These are phyloP conservation scores for Telfairia occidentalis DNA, from an alignment of 331 rosid genomes.

Conservation along the genomic window DNA sequence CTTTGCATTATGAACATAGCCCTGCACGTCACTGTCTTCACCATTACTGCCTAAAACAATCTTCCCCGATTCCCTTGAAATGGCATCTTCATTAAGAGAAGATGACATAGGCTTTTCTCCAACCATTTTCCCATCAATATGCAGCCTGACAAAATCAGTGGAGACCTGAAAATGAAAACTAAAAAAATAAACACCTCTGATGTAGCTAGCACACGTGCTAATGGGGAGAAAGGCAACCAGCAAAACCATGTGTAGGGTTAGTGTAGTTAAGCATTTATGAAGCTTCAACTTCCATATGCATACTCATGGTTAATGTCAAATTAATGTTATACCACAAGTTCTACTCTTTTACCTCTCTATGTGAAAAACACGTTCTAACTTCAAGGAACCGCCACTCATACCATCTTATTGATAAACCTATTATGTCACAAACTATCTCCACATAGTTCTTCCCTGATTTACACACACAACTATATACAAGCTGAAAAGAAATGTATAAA, in stretches of 20 bases:
- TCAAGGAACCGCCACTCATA: neutral
- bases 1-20: conserved; percentile 58
- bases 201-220: neutral
- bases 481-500: neutral
- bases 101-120: conserved; percentile 38
- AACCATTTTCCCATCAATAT: conserved; percentile 51
- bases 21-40: conserved; percentile 38
- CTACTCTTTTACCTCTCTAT: neutral
- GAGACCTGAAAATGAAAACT: conserved; percentile 42
- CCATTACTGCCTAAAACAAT: conserved; percentile 45
- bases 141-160: conserved; percentile 44
- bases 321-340: neutral
- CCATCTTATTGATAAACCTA: neutral
- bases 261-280: neutral
- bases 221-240: neutral
- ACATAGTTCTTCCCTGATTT: neutral
- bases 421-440: neutral
- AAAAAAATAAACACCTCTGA: neutral
- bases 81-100: conserved; percentile 21
- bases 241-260: neutral
- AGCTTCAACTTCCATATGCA: neutral
- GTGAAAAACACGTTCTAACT: neutral
- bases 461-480: neutral
- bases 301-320: neutral
- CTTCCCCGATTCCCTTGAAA: conserved; percentile 24